Evolutionary conservation across 2,329 filamentous ascomycete species (phyloP).

Genomic region (Nemania abortiva): DNA sequence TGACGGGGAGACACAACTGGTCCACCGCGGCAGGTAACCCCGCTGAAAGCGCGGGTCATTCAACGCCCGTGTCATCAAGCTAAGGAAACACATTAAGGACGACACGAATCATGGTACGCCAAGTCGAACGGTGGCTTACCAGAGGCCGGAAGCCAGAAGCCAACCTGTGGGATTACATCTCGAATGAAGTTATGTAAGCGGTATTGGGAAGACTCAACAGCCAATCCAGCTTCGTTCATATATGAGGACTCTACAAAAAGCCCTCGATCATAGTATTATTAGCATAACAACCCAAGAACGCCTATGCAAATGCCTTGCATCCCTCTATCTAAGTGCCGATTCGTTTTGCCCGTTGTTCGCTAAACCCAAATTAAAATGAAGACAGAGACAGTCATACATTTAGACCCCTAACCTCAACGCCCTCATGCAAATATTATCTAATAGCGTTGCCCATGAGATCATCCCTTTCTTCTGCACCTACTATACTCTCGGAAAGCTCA

Average conservation of each 20-base stretch:
- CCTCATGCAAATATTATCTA: conserved; percentile 38
- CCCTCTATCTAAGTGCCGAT: conserved; percentile 37
- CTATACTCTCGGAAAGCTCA: conserved; percentile 24
- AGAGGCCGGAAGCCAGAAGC: conserved; percentile 4
- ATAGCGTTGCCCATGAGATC: conserved; percentile 23
- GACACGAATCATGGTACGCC: background rate
- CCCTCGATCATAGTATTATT: conserved; percentile 21
- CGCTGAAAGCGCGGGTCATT: background rate
- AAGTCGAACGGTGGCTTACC: background rate
- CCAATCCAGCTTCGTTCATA: conserved; percentile 13
- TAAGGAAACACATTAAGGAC: background rate
- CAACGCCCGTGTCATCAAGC: background rate
- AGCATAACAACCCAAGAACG: conserved; percentile 41
- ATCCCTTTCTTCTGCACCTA: background rate
- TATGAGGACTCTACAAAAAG: conserved; percentile 3
- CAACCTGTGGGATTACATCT: background rate
- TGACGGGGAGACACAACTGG: background rate
- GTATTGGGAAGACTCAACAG: background rate
- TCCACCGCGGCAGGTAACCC: background rate
- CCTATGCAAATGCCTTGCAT: conserved; percentile 46
- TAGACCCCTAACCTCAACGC: conserved; percentile 40
- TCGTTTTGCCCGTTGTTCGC: conserved; percentile 34
- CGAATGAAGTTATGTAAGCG: background rate
- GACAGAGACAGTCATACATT: conserved; percentile 28
- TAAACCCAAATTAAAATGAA: conserved; percentile 30